Evolutionary conservation across 2,329 filamentous ascomycete genomes (phyloP).

Genomic region (Balansia obtecta): DNA sequence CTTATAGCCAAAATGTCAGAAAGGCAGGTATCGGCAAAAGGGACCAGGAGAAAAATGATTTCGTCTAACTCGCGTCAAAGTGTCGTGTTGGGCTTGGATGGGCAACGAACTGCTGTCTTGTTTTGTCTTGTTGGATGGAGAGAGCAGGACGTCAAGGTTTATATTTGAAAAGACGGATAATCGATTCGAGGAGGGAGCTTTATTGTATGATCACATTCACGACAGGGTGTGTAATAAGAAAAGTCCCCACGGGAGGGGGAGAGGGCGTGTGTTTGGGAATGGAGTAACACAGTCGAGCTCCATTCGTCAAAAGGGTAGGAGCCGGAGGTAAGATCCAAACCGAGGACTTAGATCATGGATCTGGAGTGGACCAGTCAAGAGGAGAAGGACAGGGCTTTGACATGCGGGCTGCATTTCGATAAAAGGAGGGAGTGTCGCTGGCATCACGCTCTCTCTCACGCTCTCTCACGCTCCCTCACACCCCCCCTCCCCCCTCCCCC

Average conservation of each 20-base stretch:
- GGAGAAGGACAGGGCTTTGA: constrained; percentile 11
- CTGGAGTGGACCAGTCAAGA: constrained; percentile 20
- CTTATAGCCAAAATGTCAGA: neutral
- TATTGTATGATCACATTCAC: constrained; percentile 19
- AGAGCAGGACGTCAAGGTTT: neutral
- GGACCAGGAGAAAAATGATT: no score
- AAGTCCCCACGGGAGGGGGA: neutral
- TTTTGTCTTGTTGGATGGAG: neutral
- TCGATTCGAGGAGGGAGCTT: neutral
- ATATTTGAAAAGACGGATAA: neutral
- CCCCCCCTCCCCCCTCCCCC: no score
- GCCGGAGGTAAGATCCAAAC: constrained; percentile 21
- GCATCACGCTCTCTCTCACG: no score
- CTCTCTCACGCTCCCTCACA: no score
- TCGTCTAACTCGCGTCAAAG: no score
- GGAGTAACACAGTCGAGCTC: constrained; percentile 17
- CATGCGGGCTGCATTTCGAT: constrained; percentile 8
- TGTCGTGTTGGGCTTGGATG: no score
- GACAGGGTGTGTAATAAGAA: neutral
- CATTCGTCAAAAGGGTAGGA: constrained; percentile 16
- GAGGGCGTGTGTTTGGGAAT: constrained; percentile 17
- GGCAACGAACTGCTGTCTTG: neutral
- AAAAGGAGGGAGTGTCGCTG: neutral
- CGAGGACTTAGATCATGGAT: constrained; percentile 18
- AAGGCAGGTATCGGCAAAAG: no score